phyloP scores from a whole-genome alignment of 129 eudicot genomes.

The Flaveria bidentis region DNA sequence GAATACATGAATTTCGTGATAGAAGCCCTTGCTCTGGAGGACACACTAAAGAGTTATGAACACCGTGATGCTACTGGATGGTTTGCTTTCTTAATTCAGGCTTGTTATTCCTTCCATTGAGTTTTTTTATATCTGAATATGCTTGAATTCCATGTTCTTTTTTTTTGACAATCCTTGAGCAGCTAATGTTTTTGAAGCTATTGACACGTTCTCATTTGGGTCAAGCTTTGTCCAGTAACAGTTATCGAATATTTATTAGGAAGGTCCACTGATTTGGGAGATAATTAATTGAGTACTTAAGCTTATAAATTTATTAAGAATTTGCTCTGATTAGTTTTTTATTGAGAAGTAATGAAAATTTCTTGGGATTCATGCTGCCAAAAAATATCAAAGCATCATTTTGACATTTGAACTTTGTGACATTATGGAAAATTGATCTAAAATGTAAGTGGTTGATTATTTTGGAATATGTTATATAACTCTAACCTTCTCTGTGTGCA shows the following conservation, averaged over 20 bases:
- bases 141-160: not conserved
- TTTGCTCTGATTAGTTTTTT: too few relatives aligned
- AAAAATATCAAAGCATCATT: not conserved
- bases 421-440: not conserved
- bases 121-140: constrained; percentile 25
- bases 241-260: not conserved
- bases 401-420: not conserved
- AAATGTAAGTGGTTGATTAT: not conserved
- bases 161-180: not conserved
- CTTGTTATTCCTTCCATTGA: constrained; percentile 35
- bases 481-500: not conserved
- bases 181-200: not conserved
- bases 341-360: not conserved
- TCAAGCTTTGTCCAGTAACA: not conserved
- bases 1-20: constrained; percentile 76
- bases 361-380: not conserved
- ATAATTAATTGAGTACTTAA: not conserved
- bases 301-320: too few relatives aligned
- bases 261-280: not conserved
- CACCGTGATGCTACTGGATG: constrained; percentile 72
- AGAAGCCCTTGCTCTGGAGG: constrained; percentile 93
- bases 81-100: constrained; percentile 52
- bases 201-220: not conserved
- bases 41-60: constrained; percentile 78
- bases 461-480: not conserved